Base-by-base conservation (phyloP, 768 basidiomycete genomes). In the Podaxis sp. region DNA sequence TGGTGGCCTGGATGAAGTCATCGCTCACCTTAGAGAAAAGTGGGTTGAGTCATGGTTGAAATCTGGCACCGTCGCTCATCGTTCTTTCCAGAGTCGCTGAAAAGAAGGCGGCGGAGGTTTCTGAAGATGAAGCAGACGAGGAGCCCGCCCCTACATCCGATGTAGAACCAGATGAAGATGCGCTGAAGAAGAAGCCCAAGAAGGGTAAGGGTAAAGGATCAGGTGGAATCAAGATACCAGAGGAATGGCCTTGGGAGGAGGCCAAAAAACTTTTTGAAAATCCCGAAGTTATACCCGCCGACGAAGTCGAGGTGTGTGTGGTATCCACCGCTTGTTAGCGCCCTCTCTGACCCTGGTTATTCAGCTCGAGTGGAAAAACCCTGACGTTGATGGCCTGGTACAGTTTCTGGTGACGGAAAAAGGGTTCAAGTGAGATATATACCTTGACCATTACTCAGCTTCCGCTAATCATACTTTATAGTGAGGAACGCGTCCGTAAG, bases 161-260 rank as follows among this genome's bases (percentile, higher is more conserved):
- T 4, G 59, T 63, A 17, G 64, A 66, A 49, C 51, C 65, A 50
- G 53, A 66, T 6, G 67, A 72, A 51, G 63, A 70, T 36, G 61
- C 69, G 60, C 66, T 75, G 6, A 76, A 77, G 79, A 83, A 75
- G 61, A 71, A 69, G 71, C 76, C 65, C 70, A 38, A 79, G 75
- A 79, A 78, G 65, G 77, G 74, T 3, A 83, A 85, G 64, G 83
- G 85, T 54, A 88, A 88, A 73, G 87, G 86, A 66, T 88, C 86
- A 68, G 92, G 89, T 53, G 94, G 91, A 6, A 78, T 95, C 55
- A 79, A 82, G 19, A 82, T 98, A 40, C 96, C 97, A 0, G 95
- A 95, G 50, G 88, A 96, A 63, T 99, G 96, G 96, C 93, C 93
- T 53, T 98, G 93, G 93, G 87, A 96, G 73, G 90, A 94, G 65